A percentile compares a stretch with the other conserved stretches of the same genome.
These are phyloP conservation scores for Neurospora sp. DNA, from an alignment of 495 filamentous ascomycete genomes.

Conservation along the genomic window DNA sequence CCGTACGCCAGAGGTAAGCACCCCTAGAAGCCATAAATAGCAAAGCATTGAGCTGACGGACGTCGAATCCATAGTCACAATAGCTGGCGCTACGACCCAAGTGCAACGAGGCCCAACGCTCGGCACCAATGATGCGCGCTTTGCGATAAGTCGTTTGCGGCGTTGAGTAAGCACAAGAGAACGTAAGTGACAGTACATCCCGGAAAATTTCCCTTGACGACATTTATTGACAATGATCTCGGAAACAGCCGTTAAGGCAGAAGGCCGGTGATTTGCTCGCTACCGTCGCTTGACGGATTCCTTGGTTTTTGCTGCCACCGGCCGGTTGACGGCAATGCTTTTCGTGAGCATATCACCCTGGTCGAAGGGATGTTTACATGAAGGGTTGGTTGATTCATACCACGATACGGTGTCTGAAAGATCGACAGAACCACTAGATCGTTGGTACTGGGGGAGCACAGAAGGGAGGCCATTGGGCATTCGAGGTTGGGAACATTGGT, in stretches of 20 bases:
- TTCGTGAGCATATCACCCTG: neutral
- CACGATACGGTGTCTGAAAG: neutral
- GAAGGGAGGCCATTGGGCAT: neutral
- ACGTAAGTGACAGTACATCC: neutral
- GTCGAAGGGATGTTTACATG: neutral
- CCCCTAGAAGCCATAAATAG: neutral
- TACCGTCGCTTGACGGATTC: neutral
- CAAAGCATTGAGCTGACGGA: neutral
- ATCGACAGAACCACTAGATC: neutral
- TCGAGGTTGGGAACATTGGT: neutral
- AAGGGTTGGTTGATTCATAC: neutral
- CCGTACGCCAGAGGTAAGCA: neutral
- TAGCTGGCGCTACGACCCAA: neutral
- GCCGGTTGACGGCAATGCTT: neutral
- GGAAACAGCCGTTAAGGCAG: neutral
- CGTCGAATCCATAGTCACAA: neutral
- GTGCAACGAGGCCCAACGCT: neutral
- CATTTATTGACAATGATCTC: neutral
- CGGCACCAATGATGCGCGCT: neutral
- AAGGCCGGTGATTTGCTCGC: neutral
- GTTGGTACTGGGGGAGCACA: neutral
- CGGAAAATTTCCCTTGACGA: neutral
- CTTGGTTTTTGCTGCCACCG: neutral
- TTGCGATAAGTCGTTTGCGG: neutral
- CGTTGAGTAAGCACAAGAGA: neutral